Evolutionary conservation across 2,329 filamentous ascomycete genomes (phyloP), one percentile per base, ranked within the genome.

Genomic region (Dactylella cylindrospora): DNA sequence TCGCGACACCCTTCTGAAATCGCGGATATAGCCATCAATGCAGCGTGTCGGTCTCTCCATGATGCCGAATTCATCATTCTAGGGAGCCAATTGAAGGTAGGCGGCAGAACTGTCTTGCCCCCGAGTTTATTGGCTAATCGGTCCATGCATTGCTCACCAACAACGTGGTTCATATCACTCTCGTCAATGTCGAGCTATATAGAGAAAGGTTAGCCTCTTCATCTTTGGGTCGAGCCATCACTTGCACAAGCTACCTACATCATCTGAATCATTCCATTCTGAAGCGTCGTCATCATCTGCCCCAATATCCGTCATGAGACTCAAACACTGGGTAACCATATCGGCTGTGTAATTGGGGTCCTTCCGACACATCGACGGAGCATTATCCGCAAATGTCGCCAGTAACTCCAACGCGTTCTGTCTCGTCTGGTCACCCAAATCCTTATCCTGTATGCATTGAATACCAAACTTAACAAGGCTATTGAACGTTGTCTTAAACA

Each of bases 241-340:
- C n/a, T 23, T 13, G 22, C 23, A 33, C 3, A 3, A 5, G 26
- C 33, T 5, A 78, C 84, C 75, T 75, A 88, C 85, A 77, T 98
- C 93, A 71, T 98, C 93, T 20, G 88, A 88, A 2, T 84, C 79
- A 67, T 95, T 86, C 93, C 93, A 98, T 68, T 97, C 93, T 13
- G 85, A 78, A 3, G 90, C 91, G 76, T 97, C 90, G 52, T 98
- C 91, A 68, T 98, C 93, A 68, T 97, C 93, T 64, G 85, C 80
- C 31, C 90, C 93, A 64, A 98, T 85, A 72, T 98, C 93, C 3
- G 93, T 97, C 93, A 98, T 98, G 68, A 98, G 76, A 68, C 91
- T 97, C 67, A 98, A 77, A 73, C 93, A 98, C 74, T 98, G 93
- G 0, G 90, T 97, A 66, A 98, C 94, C 93, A 98, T 98, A 66